Evolutionary conservation across 73 alveolate genomes (phyloP), one percentile per base, ranked within the genome.

Genomic region (Paramecium caudatum): DNA sequence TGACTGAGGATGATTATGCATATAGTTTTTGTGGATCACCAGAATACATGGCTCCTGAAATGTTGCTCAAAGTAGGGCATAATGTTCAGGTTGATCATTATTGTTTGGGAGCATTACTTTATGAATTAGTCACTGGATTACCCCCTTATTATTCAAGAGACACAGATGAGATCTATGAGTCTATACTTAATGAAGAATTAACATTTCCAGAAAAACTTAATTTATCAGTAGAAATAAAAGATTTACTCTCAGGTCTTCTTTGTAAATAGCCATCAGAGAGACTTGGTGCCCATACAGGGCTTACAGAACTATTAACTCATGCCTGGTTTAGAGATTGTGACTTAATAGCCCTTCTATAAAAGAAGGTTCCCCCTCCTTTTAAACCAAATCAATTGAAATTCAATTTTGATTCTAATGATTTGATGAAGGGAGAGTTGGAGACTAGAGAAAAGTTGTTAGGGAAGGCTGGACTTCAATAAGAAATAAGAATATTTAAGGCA

Each of bases 251-350:
- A 62, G 95, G 95, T 3, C 82, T 97, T 47, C 81, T 97, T 15
- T 84, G 86, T 23, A 97, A 97, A 91, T 93, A 97, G 43, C 99
- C 99, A 5, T 48, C 55, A 27, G 74, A 92, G 74, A 95, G 99
- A 92, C 45, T 97, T 61, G 98, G 99, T n/a, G 80, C 94, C 7
- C 47, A 61, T 27, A 43, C 34, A 37, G 95, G 95, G 1, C 15
- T 90, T 12, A 41, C 61, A 68, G 94, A 91, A 68, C 37, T 91
- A 23, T 46, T 86, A 30, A 90, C 90, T 12, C 94, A 86, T 69
- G 78, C 82, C 12, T 91, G 92, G 90, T 91, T 92, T 34, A 90
- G 50, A 27, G 82, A 61, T 30, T 37, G 70, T 4, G 91, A 91
- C 16, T 37, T 70, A 9, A 90, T 55, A 0, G 69, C 47, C 17